Conservation (phyloP, 192 early-diverging fungal species). For the Obelidium mucronatum region DNA sequence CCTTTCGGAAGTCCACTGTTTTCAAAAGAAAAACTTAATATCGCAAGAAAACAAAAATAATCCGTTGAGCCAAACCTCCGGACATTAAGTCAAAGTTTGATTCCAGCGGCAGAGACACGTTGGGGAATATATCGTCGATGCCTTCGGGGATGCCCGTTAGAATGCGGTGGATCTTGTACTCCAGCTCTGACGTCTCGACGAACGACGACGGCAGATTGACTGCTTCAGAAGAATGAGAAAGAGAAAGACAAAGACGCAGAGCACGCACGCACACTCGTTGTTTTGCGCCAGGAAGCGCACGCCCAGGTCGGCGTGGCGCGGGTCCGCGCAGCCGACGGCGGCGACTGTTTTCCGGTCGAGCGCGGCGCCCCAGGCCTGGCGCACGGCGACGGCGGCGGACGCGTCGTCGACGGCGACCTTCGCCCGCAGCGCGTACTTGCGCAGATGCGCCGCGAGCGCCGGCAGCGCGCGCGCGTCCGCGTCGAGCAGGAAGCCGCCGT, state of each 20-base stretch:
- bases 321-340: slow-evolving; percentile 52
- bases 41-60: background rate
- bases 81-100: slow-evolving; percentile 91
- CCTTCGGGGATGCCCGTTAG: slow-evolving; percentile 93
- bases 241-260: slow-evolving; percentile 52
- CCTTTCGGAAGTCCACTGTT: slow-evolving; percentile 97
- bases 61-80: slow-evolving; percentile 64
- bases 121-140: slow-evolving; percentile 74
- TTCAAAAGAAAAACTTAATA: background rate
- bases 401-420: slow-evolving; percentile 77
- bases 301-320: slow-evolving; percentile 65
- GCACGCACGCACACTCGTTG: slow-evolving; percentile 11
- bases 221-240: background rate
- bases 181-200: slow-evolving; percentile 1
- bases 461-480: slow-evolving; percentile 64
- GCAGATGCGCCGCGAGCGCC: slow-evolving; percentile 70
- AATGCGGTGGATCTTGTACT: slow-evolving; percentile 79
- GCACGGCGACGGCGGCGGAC: slow-evolving; percentile 67
- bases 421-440: slow-evolving; percentile 79
- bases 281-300: slow-evolving; percentile 43
- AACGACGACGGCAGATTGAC: slow-evolving; percentile 59
- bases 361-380: slow-evolving; percentile 85
- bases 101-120: slow-evolving; percentile 83
- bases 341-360: slow-evolving; percentile 45
- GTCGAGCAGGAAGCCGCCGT: slow-evolving; percentile 78